Base-by-base conservation (phyloP, 768 basidiomycete species). In the Trametes sanguinea region DNA sequence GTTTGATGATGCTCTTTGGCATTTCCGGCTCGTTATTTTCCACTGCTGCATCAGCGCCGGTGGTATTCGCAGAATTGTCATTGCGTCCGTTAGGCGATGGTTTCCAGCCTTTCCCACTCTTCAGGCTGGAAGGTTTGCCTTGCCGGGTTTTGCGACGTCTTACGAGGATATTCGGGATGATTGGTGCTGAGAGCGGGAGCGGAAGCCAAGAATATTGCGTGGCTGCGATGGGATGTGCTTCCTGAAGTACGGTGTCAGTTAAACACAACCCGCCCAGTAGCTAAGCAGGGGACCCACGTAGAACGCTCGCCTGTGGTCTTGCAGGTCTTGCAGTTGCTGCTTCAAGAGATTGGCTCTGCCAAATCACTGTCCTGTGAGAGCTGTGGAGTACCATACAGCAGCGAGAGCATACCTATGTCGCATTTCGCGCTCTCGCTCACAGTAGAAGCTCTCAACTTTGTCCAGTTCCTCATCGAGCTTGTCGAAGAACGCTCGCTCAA, bases 371-470 rank as follows among this genome's bases (percentile, higher is more conserved):
- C 13, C 7, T 30, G 16, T 14, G 29, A 40, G 8, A 16, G 2
- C n/a, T 33, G 22, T 46, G 47, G 8, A 17, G 4, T 29, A 22
- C 22, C 22, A 22, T 4, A 11, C 35, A 62, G 52, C 44, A 52
- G 47, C 44, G 57, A 65, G 16, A 46, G 61, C 54, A 14, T 37
- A 74, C 71, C 67, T 66, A 27, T 53, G 47, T 69, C 75, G 75
- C 85, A 83, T 87, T 75, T 82, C 86, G 48, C 79, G 80, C 75
- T 86, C 94, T 32, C 87, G 81, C 29, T 83, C 85, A 5, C 82
- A 68, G 71, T 92, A 98, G 73, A 99, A 99, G 0, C 77, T 75
- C 61, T 92, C 91, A 11, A 98, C 85, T 73, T 96, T 97, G 22
- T 88, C 85, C 2, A 98, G 77, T 71, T 99, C 88, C 0, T 71